Evolutionary conservation across 768 basidiomycete genomes (phyloP).

Genomic region (Lanmaoa rubissima): DNA sequence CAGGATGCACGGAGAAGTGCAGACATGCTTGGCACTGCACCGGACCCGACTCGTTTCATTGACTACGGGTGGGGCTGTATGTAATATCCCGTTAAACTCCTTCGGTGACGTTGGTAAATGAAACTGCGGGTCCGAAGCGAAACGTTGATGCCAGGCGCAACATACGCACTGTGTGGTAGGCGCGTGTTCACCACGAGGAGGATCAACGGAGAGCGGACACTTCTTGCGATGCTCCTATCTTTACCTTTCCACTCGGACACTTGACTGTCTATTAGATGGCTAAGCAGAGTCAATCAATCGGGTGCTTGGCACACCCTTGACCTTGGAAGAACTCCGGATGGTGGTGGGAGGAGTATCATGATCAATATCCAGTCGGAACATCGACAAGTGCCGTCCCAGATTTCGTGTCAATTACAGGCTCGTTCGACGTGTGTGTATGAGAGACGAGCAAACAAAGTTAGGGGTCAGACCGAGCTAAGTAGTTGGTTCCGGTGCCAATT

Average conservation of each 20-base stretch:
- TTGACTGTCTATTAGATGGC: not conserved
- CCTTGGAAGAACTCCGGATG: not conserved
- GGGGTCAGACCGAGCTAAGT: not conserved
- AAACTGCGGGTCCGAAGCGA: conserved; percentile 21
- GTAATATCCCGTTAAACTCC: not conserved
- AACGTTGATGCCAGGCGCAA: conserved; percentile 12
- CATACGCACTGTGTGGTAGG: conserved; percentile 11
- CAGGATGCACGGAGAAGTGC: conserved; percentile 5
- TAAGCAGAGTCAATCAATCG: not conserved
- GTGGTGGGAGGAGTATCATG: not conserved
- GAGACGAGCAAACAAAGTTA: not conserved
- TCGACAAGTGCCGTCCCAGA: not conserved
- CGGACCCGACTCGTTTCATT: conserved; percentile 21
- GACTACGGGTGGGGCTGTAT: not conserved
- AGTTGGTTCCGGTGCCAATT: not conserved
- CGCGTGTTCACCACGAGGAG: conserved; percentile 22
- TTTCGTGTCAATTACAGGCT: not conserved
- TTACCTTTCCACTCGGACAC: not conserved
- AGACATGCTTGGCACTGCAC: conserved; percentile 5
- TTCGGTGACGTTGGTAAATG: conserved; percentile 3
- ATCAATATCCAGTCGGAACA: not conserved
- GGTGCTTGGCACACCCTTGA: not conserved
- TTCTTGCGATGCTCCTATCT: not conserved
- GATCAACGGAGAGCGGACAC: not conserved
- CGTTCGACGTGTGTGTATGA: not conserved